These are phyloP conservation scores for Thalassiosira oceanica DNA, from an alignment of 352 stramenopile species.

Conservation along the genomic window DNA sequence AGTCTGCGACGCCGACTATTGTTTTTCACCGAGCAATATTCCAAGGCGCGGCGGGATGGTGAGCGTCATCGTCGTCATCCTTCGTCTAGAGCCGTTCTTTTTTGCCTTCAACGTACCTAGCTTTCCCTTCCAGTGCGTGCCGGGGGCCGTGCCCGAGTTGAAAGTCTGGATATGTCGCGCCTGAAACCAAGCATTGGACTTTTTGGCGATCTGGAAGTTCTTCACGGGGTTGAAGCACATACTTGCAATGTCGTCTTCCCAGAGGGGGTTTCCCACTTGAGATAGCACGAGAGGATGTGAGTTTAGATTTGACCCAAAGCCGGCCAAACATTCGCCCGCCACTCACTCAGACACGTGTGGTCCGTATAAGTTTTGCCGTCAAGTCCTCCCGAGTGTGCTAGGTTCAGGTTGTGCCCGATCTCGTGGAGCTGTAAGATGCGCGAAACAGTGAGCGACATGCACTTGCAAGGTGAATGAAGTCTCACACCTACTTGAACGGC, in stretches of 20 bases:
- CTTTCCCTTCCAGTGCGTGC: background rate
- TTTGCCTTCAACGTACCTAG: background rate
- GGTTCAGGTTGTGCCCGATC: conserved; percentile 18
- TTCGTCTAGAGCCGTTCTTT: background rate
- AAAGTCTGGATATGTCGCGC: background rate
- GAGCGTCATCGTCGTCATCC: background rate
- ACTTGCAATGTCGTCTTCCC: conserved; percentile 3
- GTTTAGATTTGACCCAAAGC: no score
- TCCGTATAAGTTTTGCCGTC: conserved; percentile 9
- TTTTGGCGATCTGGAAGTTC: conserved; percentile 26
- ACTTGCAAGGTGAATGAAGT: no score
- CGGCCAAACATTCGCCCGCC: no score
- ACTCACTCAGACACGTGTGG: conserved; percentile 3
- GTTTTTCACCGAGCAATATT: background rate
- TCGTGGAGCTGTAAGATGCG: no score
- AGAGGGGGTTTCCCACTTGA: conserved; percentile 26
- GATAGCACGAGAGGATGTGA: conserved; percentile 13
- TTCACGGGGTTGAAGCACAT: conserved; percentile 40
- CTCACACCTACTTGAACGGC: conserved; percentile 15
- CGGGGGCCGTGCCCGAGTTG: background rate
- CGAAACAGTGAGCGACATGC: no score
- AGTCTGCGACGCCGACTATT: conserved; percentile 2
- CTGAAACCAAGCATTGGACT: conserved; percentile 13
- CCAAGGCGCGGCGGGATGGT: background rate
- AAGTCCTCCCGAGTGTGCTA: conserved; percentile 14